Evolutionary conservation across 2,329 filamentous ascomycete genomes (phyloP).

Genomic region (Fusarium agapanthi): DNA sequence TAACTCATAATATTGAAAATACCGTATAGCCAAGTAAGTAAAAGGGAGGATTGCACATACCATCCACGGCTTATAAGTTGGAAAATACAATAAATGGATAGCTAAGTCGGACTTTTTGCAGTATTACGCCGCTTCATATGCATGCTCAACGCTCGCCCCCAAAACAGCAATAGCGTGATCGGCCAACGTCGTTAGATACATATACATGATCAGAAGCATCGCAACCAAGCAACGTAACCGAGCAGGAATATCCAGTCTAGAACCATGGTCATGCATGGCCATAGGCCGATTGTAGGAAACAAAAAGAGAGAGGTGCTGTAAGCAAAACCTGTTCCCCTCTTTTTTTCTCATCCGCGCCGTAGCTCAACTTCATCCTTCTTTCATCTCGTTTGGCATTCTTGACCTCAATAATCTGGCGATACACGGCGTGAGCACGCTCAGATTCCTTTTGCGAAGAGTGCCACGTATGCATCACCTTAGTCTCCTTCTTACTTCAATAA

Average conservation of each 20-base stretch:
- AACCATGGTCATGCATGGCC: neutral
- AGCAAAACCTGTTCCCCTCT: constrained; percentile 19
- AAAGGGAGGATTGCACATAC: neutral
- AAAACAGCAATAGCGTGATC: constrained; percentile 30
- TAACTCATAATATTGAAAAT: neutral
- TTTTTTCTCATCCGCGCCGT: constrained; percentile 12
- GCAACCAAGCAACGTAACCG: constrained; percentile 13
- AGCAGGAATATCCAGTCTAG: constrained; percentile 1
- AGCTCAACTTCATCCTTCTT: constrained; percentile 7
- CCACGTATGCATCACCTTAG: neutral
- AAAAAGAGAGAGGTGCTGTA: neutral
- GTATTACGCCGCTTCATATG: constrained; percentile 23
- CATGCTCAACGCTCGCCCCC: neutral
- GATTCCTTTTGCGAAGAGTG: constrained; percentile 7
- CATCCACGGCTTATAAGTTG: neutral
- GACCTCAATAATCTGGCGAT: neutral
- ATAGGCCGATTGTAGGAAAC: neutral
- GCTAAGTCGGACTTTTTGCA: constrained; percentile 1
- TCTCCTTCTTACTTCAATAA: neutral
- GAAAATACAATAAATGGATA: neutral
- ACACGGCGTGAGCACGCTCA: neutral
- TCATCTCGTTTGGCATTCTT: neutral
- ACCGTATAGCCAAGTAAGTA: neutral
- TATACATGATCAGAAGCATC: constrained; percentile 13
- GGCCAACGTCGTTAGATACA: neutral